phyloP scores from a whole-genome alignment of 257 asterid species.

The Plantago ovata region DNA sequence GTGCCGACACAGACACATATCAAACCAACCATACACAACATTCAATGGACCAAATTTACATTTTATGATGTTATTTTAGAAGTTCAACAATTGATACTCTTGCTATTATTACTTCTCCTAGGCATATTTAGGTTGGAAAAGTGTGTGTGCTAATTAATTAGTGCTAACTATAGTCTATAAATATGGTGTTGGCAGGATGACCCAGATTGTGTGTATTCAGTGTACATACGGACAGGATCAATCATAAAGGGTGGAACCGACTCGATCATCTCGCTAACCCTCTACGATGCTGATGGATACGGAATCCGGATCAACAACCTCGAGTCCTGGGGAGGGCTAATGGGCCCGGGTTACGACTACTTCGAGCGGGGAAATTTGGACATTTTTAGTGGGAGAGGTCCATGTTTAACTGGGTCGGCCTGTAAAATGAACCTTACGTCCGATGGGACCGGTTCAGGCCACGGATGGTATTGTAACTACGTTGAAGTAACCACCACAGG shows the following conservation, averaged over 20 bases:
- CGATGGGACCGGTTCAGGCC: conserved; percentile 43
- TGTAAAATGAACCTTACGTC: conserved; percentile 51
- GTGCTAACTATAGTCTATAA: no score
- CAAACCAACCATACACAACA: no score
- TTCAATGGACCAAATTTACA: no score
- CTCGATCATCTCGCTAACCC: conserved; percentile 35
- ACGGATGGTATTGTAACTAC: conserved; percentile 50
- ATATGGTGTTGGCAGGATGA: no score
- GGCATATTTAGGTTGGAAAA: no score
- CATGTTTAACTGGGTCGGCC: conserved; percentile 36
- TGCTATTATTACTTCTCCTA: no score
- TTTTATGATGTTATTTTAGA: no score
- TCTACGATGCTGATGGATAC: conserved; percentile 32
- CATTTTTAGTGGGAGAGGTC: conserved; percentile 47
- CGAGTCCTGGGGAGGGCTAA: conserved; percentile 49
- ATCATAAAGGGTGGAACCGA: conserved; percentile 22
- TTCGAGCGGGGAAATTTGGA: conserved; percentile 54
- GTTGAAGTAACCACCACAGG: conserved; percentile 51
- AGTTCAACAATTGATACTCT: no score
- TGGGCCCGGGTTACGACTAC: conserved; percentile 42
- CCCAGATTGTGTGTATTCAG: conserved; percentile 24
- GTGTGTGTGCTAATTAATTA: no score
- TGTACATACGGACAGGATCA: conserved; percentile 22
- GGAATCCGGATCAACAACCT: conserved; percentile 36
- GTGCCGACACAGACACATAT: no score